Evolutionary conservation across 2,329 filamentous ascomycete species (phyloP).

Genomic region (Macrophomina tecta): DNA sequence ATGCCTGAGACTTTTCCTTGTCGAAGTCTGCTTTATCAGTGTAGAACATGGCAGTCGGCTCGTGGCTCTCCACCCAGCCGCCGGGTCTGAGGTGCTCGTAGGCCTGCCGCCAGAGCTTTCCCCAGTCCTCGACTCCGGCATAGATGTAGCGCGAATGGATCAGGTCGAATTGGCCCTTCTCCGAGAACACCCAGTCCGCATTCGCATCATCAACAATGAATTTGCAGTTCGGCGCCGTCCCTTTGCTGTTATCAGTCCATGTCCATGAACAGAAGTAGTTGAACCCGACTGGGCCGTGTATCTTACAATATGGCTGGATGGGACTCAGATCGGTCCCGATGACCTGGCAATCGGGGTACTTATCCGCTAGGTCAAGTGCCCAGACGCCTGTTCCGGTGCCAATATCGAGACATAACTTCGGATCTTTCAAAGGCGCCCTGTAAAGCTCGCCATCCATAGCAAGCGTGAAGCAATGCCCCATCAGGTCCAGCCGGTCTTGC

Average conservation of each 20-base stretch:
- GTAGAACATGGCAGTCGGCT: conserved; percentile 56
- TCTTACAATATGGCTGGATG: conserved; percentile 33
- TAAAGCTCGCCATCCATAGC: conserved; percentile 43
- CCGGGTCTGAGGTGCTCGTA: conserved; percentile 52
- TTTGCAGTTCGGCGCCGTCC: conserved; percentile 42
- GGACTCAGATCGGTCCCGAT: conserved; percentile 44
- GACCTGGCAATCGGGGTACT: conserved; percentile 40
- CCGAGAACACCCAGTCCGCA: conserved; percentile 63
- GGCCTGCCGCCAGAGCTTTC: conserved; percentile 52
- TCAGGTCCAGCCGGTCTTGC: conserved; percentile 44
- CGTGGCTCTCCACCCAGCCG: conserved; percentile 59
- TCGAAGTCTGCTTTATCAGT: conserved; percentile 51
- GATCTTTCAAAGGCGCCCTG: conserved; percentile 38
- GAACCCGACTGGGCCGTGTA: no score
- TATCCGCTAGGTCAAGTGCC: conserved; percentile 42
- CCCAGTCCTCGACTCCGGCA: conserved; percentile 57
- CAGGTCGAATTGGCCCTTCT: conserved; percentile 59
- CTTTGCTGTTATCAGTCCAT: background rate
- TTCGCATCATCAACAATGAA: conserved; percentile 45
- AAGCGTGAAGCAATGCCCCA: conserved; percentile 46
- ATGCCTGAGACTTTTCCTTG: conserved; percentile 37
- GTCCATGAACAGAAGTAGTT: no score
- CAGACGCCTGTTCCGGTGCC: conserved; percentile 41
- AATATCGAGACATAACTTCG: conserved; percentile 38
- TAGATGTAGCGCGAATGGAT: conserved; percentile 55